These are phyloP conservation scores for Dentipellis fragilis DNA, from an alignment of 768 basidiomycete genomes.

Conservation along the genomic window DNA sequence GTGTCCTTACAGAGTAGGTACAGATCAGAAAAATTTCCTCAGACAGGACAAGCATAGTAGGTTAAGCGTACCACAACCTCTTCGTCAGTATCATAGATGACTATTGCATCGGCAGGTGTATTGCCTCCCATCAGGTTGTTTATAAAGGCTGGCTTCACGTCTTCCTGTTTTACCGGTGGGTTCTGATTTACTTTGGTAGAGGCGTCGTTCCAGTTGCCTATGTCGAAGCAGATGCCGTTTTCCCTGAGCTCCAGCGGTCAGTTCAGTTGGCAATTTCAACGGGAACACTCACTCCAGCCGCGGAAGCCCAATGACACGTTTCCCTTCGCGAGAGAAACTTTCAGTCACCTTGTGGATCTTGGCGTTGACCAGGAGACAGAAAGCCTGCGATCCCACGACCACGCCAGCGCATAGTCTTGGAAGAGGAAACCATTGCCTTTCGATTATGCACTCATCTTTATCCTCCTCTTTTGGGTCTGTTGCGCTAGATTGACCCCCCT, in stretches of 20 bases:
- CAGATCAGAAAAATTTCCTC: too few species aligned
- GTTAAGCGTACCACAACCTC: neutral
- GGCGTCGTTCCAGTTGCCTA: too few species aligned
- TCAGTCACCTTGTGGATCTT: neutral
- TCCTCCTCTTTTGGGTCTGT: too few species aligned
- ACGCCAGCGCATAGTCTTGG: neutral
- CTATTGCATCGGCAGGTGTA: neutral
- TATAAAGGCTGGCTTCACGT: too few species aligned
- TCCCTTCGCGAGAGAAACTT: neutral
- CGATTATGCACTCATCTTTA: too few species aligned
- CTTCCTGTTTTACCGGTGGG: too few species aligned
- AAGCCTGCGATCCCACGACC: neutral
- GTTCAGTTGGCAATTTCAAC: neutral
- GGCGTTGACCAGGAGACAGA: neutral
- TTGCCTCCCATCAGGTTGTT: neutral
- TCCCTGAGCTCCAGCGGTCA: too few species aligned
- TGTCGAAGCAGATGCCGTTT: too few species aligned
- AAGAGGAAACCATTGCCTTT: neutral
- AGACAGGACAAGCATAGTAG: too few species aligned
- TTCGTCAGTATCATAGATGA: neutral
- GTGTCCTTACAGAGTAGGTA: too few species aligned
- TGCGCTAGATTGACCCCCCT: neutral
- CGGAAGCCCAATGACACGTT: neutral
- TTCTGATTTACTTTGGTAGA: too few species aligned
- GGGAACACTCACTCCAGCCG: neutral